phyloP scores from a whole-genome alignment of 2,329 filamentous ascomycete genomes.

The Ceratocystis smalleyi region DNA sequence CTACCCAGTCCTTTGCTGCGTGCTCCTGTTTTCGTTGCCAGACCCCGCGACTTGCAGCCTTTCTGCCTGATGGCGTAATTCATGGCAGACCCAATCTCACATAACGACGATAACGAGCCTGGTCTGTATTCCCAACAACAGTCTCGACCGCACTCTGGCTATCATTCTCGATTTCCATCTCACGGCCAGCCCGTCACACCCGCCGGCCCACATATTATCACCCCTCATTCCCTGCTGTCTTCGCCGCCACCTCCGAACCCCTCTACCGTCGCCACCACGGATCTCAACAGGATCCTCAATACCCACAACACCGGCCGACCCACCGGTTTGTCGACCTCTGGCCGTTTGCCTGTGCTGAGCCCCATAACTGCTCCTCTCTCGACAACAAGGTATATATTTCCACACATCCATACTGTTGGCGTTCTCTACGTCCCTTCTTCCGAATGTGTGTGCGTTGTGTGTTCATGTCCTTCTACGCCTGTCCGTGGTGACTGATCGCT shows the following conservation, averaged over 20 bases:
- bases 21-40: not conserved
- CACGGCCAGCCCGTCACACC: not conserved
- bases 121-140: conserved; percentile 9
- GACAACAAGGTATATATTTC: not conserved
- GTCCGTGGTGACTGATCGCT: not conserved
- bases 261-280: not conserved
- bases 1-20: not conserved
- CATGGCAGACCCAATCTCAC: conserved; percentile 49
- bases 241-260: not conserved
- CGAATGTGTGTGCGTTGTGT: not conserved
- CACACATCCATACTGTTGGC: not conserved
- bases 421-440: not conserved
- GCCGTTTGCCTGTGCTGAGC: not conserved
- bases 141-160: not conserved
- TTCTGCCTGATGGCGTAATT: conserved; percentile 49
- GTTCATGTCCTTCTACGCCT: not conserved
- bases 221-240: not conserved
- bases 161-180: not conserved
- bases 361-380: not conserved
- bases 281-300: not conserved
- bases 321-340: not conserved
- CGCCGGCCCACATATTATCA: not conserved
- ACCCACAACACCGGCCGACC: not conserved
- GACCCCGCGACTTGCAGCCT: conserved; percentile 19
- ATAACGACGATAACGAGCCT: conserved; percentile 16